Evolutionary conservation across 306 rosid species (phyloP).

Genomic region (Inga oerstediana): DNA sequence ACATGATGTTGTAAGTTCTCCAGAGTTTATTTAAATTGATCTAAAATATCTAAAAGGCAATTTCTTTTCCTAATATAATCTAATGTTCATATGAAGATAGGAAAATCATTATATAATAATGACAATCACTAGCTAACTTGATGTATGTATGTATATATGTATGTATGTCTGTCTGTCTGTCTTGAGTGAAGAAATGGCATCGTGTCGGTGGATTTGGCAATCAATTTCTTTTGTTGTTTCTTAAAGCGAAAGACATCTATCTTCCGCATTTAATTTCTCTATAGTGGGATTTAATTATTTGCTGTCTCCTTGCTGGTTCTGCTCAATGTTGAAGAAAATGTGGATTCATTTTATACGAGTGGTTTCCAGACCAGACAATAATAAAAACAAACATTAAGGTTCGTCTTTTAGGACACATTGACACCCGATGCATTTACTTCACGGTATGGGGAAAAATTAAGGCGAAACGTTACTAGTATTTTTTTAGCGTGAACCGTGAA

Average conservation of each 20-base stretch:
- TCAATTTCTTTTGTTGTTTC: not conserved
- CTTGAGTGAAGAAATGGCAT: constrained; percentile 2
- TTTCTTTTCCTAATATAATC: too few relatives aligned
- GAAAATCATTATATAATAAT: too few relatives aligned
- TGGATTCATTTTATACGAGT: not conserved
- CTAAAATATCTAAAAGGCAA: too few relatives aligned
- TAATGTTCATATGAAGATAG: too few relatives aligned
- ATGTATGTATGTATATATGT: too few relatives aligned
- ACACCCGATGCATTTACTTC: not conserved
- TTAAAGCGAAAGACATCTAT: not conserved
- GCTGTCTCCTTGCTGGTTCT: constrained; percentile 1
- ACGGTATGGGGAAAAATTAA: not conserved
- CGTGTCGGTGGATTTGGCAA: constrained; percentile 15
- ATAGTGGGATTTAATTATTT: not conserved
- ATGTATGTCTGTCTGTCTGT: too few relatives aligned
- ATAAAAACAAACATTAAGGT: not conserved
- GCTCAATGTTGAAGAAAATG: not conserved
- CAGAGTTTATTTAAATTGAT: too few relatives aligned
- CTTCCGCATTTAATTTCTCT: not conserved
- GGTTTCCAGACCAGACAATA: not conserved
- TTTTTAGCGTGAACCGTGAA: not conserved
- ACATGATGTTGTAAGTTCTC: too few relatives aligned
- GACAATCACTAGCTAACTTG: too few relatives aligned
- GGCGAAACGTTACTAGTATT: not conserved
- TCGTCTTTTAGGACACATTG: not conserved